Evolutionary conservation across 2,329 filamentous ascomycete species (phyloP), one percentile per base, ranked within the genome.

Genomic region (Scytalidium lignicola): DNA sequence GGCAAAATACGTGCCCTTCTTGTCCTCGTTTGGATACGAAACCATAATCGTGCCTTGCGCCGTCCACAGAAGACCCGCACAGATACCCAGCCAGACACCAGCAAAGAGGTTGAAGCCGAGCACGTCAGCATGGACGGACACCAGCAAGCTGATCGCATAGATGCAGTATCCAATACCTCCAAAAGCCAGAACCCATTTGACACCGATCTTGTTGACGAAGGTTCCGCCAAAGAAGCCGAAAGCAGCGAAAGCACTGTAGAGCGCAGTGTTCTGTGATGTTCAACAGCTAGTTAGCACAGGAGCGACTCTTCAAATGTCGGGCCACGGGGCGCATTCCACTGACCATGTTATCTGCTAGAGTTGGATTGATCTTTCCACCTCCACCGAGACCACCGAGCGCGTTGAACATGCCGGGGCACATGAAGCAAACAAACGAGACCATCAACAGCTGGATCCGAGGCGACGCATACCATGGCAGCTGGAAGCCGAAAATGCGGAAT

Each of bases 11-110:
- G 84, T 83, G 32, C 90, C 90, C 74, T 95, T 95, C 55, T 81
- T 79, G 28, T 80, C 67, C 69, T 95, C 89, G 10, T 78, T 74
- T 1, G 90, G 90, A 67, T 95, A 95, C 44, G 86, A 82, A 82
- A 95, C 91, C 83, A 90, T 89, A 62, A 90, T 87, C 53, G 85
- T 81, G 50, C 87, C 86, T 69, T 91, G 87, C 1, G 85, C 86
- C n/a, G 83, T 83, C 87, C 87, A 92, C 41, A 91, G 75, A 39
- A 90, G 74, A 59, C 84, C 86, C 40, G 87, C 87, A 63, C 85
- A 89, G 50, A 88, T 70, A 64, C 88, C 88, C 43, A 90, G 78
- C 53, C 88, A 75, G 13, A 82, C 81, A 53, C 87, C 87, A 2
- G 86, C 80, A 58, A 90, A 90, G 58, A 86, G 78, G 62, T 83